Conservation (phyloP, 768 basidiomycete species). For the Boletales sp. region DNA sequence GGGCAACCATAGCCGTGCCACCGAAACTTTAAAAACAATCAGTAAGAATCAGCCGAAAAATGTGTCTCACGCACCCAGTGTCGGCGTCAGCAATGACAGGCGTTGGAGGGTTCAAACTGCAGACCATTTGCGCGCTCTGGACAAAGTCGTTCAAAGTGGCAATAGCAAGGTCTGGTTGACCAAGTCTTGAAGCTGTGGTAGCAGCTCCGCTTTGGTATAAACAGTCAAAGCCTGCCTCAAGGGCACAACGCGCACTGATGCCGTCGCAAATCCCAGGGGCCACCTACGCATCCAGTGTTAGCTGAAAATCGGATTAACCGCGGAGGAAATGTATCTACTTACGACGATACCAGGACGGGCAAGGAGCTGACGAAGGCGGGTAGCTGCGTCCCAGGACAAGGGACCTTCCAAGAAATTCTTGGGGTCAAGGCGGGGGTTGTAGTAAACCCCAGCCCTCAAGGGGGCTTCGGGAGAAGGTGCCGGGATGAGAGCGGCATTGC, state of each 20-base stretch:
- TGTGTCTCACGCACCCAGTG: constrained; percentile 49
- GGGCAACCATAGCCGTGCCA: constrained; percentile 71
- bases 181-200: constrained; percentile 75
- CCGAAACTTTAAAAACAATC: constrained; percentile 45
- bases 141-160: constrained; percentile 78
- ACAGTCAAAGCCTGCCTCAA: constrained; percentile 77
- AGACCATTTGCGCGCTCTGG: constrained; percentile 67
- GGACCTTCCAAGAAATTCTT: constrained; percentile 67
- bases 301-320: too few relatives aligned
- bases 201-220: constrained; percentile 81
- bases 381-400: constrained; percentile 64
- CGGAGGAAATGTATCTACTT: constrained; percentile 23
- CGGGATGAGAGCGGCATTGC: background rate
- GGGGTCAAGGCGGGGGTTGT: constrained; percentile 67
- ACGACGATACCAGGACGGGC: constrained; percentile 75
- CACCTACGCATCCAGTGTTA: constrained; percentile 37
- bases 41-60: constrained; percentile 5
- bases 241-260: constrained; percentile 74
- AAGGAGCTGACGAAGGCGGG: constrained; percentile 66
- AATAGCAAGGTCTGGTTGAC: constrained; percentile 76
- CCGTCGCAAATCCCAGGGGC: constrained; percentile 81
- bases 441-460: constrained; percentile 39
- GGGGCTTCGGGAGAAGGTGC: constrained; percentile 10
- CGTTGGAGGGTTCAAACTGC: constrained; percentile 55
- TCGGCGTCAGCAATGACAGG: constrained; percentile 82